Conservation (phyloP, 1,139 yeast genomes). For the Kodamaea fungicola region DNA sequence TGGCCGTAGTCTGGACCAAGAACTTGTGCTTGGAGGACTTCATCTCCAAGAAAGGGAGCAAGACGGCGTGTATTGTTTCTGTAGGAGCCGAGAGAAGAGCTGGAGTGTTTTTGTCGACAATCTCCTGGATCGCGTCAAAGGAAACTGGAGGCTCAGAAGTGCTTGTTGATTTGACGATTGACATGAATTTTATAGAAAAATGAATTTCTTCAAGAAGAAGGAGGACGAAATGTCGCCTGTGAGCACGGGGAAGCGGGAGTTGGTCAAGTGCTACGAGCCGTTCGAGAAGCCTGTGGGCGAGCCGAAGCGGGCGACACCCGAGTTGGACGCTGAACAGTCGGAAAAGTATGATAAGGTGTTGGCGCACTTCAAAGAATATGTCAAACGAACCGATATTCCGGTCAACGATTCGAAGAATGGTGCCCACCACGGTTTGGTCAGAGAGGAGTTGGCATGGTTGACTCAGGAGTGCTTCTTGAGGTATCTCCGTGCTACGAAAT, state of each 20-base stretch:
- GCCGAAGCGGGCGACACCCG: constrained; percentile 29
- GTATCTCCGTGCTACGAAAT: constrained; percentile 86
- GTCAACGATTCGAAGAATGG: constrained; percentile 30
- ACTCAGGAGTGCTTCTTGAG: constrained; percentile 85
- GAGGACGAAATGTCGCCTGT: neutral
- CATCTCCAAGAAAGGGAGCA: constrained; percentile 20
- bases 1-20: constrained; percentile 26
- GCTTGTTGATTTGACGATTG: constrained; percentile 5
- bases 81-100: constrained; percentile 4
- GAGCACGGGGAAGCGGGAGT: constrained; percentile 10
- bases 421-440: constrained; percentile 31
- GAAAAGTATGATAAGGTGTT: constrained; percentile 57
- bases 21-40: constrained; percentile 40
- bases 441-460: constrained; percentile 81
- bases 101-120: constrained; percentile 1
- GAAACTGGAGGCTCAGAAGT: constrained; percentile 11
- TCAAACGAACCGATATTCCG: constrained; percentile 19
- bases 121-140: constrained; percentile 4
- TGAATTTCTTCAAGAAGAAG: constrained; percentile 12
- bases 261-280: constrained; percentile 36
- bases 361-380: constrained; percentile 49
- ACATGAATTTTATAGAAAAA: constrained; percentile 1
- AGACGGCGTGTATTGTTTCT: constrained; percentile 3
- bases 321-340: constrained; percentile 46
- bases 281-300: constrained; percentile 37